These are phyloP conservation scores for Penicillium egyptiacum DNA, from an alignment of 495 filamentous ascomycete species.

Conservation along the genomic window DNA sequence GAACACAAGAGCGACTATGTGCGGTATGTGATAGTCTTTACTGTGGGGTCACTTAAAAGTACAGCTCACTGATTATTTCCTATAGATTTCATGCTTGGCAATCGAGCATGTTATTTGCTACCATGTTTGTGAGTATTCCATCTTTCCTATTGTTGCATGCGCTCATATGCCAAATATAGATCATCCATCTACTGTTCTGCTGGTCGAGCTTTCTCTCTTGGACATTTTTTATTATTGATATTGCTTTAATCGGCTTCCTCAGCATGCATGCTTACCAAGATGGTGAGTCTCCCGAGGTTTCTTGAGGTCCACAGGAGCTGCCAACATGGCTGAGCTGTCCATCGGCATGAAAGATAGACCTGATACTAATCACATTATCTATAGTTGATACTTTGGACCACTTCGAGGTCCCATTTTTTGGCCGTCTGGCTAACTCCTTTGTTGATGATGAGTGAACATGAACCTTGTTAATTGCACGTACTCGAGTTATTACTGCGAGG, in stretches of 20 bases:
- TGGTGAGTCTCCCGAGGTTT: constrained; percentile 48
- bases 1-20: constrained; percentile 98
- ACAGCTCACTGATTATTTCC: constrained; percentile 4
- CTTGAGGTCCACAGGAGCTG: neutral
- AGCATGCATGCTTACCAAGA: constrained; percentile 79
- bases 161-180: constrained; percentile 29
- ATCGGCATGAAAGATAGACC: neutral
- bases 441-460: constrained; percentile 78
- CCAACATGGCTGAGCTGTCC: neutral
- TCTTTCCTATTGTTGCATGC: neutral
- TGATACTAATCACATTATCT: constrained; percentile 7
- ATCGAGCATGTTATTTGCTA: constrained; percentile 80
- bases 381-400: constrained; percentile 84
- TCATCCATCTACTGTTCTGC: constrained; percentile 78
- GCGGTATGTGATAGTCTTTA: constrained; percentile 55
- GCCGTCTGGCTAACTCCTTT: constrained; percentile 76
- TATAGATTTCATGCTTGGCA: constrained; percentile 95
- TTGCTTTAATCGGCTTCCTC: constrained; percentile 75
- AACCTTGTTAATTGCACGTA: constrained; percentile 12
- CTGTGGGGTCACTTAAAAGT: neutral
- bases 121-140: constrained; percentile 64
- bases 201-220: constrained; percentile 84
- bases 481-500: constrained; percentile 15
- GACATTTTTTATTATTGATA: constrained; percentile 73
- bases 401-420: constrained; percentile 86